Percentiles rank a stretch among this genome's conserved stretches.
Evolutionary conservation across 306 rosid species (phyloP).

Genomic region (Dalbergia oliveri): DNA sequence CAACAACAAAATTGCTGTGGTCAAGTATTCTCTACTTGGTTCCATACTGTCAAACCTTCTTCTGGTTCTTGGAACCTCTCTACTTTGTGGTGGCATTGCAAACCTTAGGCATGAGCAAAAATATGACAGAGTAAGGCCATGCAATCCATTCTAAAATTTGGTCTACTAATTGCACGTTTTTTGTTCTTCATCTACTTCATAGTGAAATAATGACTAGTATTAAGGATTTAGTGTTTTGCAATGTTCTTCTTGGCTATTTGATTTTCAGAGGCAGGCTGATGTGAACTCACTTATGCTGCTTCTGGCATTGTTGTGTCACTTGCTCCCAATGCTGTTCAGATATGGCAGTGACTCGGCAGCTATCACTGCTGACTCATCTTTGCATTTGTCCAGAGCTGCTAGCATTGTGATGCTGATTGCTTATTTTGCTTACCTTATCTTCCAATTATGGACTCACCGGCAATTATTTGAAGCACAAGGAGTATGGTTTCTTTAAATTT

Average conservation of each 20-base stretch:
- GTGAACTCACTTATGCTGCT: conserved; percentile 77
- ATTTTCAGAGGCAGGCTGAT: conserved; percentile 78
- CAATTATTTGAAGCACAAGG: conserved; percentile 71
- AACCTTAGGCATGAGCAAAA: conserved; percentile 62
- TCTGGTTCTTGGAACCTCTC: conserved; percentile 88
- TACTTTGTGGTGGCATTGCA: conserved; percentile 80
- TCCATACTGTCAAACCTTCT: conserved; percentile 93
- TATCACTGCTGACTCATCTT: conserved; percentile 47
- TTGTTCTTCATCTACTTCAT: not conserved
- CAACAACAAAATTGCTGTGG: conserved; percentile 68
- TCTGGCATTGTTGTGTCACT: conserved; percentile 73
- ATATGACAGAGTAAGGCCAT: conserved; percentile 71
- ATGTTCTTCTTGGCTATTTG: conserved; percentile 2
- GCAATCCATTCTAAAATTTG: not conserved
- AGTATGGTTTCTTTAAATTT: conserved; percentile 45
- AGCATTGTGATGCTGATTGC: conserved; percentile 81
- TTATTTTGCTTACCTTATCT: conserved; percentile 72
- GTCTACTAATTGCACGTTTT: not conserved
- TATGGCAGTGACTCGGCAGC: conserved; percentile 48
- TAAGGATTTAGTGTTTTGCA: not conserved
- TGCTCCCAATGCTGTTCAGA: conserved; percentile 67
- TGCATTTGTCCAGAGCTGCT: conserved; percentile 74
- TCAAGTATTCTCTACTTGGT: conserved; percentile 92
- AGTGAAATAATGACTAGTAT: conserved; percentile 3
- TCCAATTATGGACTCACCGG: conserved; percentile 85